Base-by-base conservation (phyloP, 208 protist genomes). In the Angomonas ambiguus region DNA sequence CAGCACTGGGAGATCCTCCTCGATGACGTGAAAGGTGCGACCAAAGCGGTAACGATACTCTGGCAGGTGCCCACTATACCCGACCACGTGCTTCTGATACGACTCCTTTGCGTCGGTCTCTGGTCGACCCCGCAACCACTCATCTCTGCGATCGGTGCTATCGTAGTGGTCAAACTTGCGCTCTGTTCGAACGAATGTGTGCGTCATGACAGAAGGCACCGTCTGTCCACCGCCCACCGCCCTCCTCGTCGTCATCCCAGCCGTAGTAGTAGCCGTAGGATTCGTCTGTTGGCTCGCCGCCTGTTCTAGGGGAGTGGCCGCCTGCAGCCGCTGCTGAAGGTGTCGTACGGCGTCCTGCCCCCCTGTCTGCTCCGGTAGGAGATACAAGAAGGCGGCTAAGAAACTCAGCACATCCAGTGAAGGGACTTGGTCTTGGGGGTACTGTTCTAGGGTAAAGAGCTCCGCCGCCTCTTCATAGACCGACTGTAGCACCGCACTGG, bases 1-100 rank as follows among this genome's bases (percentile, higher is more conserved):
- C 58, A 93, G 80, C 33, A 79, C 65, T 51, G 90, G 90, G 31
- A 93, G 69, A 38, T 88, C 82, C 75, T 93, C 90, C 71, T 95
- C 90, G 41, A 95, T 92, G 5, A 87, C 70, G 65, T 95, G 90
- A 61, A 95, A 95, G 10, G 90, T 92, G 27, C 85, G 83, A 8
- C 90, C 90, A 77, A 93, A 93, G 73, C 80, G 88, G 55, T 79
- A 82, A 49, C 68, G 56, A 61, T 79, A 92, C 67, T 83, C 80
- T 16, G 90, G 90, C 38, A 95, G 55, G 80, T 95, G 90, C 0
- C 90, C 90, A 10, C 38, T 62, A 69, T 95, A 95, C 30, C 90
- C 90, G 25, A 83, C 82, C 13, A 81, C 53, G 71, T 88, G 85
- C 32, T 75, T 74, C 53, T 73, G 61, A 66, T 95, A 95, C 65